These are phyloP conservation scores for Priceomyces fermenticarens DNA, from an alignment of 805 yeast species.

Conservation along the genomic window DNA sequence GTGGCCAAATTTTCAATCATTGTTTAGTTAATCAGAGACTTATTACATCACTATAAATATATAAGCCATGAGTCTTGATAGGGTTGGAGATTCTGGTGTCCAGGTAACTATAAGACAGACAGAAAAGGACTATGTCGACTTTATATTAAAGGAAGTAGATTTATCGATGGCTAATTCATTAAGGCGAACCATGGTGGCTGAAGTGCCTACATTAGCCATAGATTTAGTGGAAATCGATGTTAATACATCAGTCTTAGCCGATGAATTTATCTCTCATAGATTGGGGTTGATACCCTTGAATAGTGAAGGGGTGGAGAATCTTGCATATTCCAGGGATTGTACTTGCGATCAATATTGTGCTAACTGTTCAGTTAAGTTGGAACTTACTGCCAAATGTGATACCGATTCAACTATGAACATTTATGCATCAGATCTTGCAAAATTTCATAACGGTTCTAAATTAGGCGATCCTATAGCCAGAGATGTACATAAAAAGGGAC, in stretches of 20 bases:
- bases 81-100: slow-evolving; percentile 49
- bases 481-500: slow-evolving; percentile 76
- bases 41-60: background rate
- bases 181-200: slow-evolving; percentile 90
- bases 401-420: slow-evolving; percentile 85
- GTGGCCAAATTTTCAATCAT: background rate
- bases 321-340: slow-evolving; percentile 91
- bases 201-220: slow-evolving; percentile 94
- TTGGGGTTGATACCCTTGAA: slow-evolving; percentile 88
- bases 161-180: slow-evolving; percentile 88
- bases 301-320: slow-evolving; percentile 76
- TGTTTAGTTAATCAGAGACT: background rate
- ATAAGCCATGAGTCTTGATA: slow-evolving; percentile 23
- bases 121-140: slow-evolving; percentile 84
- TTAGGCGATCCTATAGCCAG: slow-evolving; percentile 85
- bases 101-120: slow-evolving; percentile 86
- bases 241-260: slow-evolving; percentile 93
- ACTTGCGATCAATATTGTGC: slow-evolving; percentile 98
- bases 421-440: slow-evolving; percentile 73
- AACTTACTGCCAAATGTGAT: slow-evolving; percentile 84
- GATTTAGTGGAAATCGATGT: slow-evolving; percentile 92
- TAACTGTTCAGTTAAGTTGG: slow-evolving; percentile 85
- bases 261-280: slow-evolving; percentile 93
- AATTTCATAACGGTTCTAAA: slow-evolving; percentile 40
- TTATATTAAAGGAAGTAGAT: slow-evolving; percentile 83